Base-by-base conservation (phyloP, 345 rosid genomes). In the Rhodamnia rubescens region DNA sequence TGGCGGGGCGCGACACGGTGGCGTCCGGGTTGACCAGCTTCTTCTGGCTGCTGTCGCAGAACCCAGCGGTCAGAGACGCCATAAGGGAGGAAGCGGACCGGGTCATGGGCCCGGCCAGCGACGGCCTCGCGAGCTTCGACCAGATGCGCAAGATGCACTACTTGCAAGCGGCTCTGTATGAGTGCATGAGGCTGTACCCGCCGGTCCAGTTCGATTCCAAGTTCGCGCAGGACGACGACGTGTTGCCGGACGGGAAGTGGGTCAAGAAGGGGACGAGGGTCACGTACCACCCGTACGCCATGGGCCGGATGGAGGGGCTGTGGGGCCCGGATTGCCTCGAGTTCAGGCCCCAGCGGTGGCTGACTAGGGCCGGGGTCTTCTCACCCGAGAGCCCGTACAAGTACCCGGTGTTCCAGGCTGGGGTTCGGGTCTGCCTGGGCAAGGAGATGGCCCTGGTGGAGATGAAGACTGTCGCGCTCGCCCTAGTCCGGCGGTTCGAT, bases 201-300 rank as follows among this genome's bases (percentile, higher is more conserved):
- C 98, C 98, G 2, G 93, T 95, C 52, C 98, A 94, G 83, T 93
- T 93, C 56, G 96, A 94, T 53, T 94, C 98, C 11, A 95, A 95
- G 87, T 94, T 92, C 80, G 90, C 94, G 0, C 81, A 85, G 78
- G 91, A 92, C 80, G 95, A 95, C 24, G 98, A 95, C 87, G 69
- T 93, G 32, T 58, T 95, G 57, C 86, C 95, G 5, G 98, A 95
- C 42, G 93, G 91, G 24, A 92, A 92, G 1, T 82, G 84, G 21
- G 89, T 93, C 11, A 86, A 69, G 52, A 90, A 84, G 56, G 96
- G 96, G 64, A 88, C 87, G 6, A 78, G 93, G 92, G 94, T 93
- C 13, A 92, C 94, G 8, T 93, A 89, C 90, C 96, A 91, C 81
- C 94, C 90, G 1, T 93, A 93, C 81, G 94, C 94, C 56, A 93